A percentile compares a stretch with the other conserved stretches of the same genome.
phyloP scores from a whole-genome alignment of 2,329 filamentous ascomycete genomes.

The Nemania abortiva region DNA sequence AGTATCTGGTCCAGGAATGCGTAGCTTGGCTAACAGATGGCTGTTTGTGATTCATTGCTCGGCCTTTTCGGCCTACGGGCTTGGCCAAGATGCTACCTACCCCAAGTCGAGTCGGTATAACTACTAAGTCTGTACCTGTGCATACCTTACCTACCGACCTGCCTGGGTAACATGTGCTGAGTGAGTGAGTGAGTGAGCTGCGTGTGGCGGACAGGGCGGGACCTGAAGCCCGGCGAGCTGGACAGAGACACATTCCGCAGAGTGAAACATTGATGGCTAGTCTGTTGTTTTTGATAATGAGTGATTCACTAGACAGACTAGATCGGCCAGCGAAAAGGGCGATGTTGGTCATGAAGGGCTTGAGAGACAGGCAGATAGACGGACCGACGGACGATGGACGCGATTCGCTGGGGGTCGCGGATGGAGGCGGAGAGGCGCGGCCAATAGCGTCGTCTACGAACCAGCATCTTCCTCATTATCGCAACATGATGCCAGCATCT shows the following conservation, averaged over 20 bases:
- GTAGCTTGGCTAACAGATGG: neutral
- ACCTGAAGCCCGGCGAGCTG: neutral
- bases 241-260: constrained; percentile 10
- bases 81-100: neutral
- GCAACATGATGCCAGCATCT: too few relatives aligned
- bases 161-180: neutral
- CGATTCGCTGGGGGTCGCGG: neutral
- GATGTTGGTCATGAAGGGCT: constrained; percentile 10
- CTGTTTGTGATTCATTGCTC: neutral
- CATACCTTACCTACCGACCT: neutral
- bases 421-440: constrained; percentile 7
- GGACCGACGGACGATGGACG: neutral
- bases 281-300: neutral
- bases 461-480: neutral
- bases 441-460: neutral
- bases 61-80: too few relatives aligned
- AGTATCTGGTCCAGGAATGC: neutral
- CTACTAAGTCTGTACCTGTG: neutral
- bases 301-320: neutral
- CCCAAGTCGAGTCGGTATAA: neutral
- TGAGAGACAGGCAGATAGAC: neutral
- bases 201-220: neutral
- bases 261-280: constrained; percentile 3
- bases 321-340: constrained; percentile 5
- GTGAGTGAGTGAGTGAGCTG: neutral